Evolutionary conservation across 2,329 filamentous ascomycete genomes (phyloP).

Genomic region (Ilyonectria mors-panacis): DNA sequence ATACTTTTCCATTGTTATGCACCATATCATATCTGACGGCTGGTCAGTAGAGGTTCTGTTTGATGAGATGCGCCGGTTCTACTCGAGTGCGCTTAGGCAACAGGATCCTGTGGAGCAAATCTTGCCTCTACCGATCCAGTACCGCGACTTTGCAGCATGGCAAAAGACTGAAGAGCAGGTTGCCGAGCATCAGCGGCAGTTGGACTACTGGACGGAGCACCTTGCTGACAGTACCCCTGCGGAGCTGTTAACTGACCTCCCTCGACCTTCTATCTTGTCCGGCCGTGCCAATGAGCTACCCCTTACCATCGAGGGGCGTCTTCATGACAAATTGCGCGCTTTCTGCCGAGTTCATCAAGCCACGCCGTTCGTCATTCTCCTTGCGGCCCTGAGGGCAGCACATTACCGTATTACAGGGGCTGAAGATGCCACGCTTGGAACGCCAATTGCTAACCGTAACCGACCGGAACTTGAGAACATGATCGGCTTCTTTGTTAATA

Average conservation of each 20-base stretch:
- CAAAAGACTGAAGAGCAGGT: slow-evolving; percentile 49
- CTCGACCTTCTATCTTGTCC: too few species aligned
- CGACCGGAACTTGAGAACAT: slow-evolving; percentile 35
- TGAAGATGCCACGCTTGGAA: slow-evolving; percentile 41
- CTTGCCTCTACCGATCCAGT: background rate
- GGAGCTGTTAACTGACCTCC: too few species aligned
- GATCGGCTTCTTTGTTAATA: slow-evolving; percentile 47
- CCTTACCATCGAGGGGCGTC: background rate
- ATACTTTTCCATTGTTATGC: slow-evolving; percentile 35
- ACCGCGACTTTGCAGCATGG: slow-evolving; percentile 33
- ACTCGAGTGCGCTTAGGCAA: slow-evolving; percentile 25
- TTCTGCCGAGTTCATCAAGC: slow-evolving; percentile 17
- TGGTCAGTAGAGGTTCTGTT: slow-evolving; percentile 30
- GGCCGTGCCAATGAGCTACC: slow-evolving; percentile 15
- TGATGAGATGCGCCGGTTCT: slow-evolving; percentile 25
- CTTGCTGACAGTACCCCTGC: slow-evolving; percentile 13
- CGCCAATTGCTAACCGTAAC: slow-evolving; percentile 37
- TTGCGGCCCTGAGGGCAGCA: slow-evolving; percentile 42
- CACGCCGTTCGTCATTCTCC: slow-evolving; percentile 31
- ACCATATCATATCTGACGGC: slow-evolving; percentile 42
- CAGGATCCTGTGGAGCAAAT: slow-evolving; percentile 22
- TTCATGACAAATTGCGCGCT: background rate
- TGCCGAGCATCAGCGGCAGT: slow-evolving; percentile 23
- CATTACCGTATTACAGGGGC: slow-evolving; percentile 45
- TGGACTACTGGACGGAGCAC: slow-evolving; percentile 17